Conservation (phyloP, 305 asterid genomes). For the Fraxinus greggii region DNA sequence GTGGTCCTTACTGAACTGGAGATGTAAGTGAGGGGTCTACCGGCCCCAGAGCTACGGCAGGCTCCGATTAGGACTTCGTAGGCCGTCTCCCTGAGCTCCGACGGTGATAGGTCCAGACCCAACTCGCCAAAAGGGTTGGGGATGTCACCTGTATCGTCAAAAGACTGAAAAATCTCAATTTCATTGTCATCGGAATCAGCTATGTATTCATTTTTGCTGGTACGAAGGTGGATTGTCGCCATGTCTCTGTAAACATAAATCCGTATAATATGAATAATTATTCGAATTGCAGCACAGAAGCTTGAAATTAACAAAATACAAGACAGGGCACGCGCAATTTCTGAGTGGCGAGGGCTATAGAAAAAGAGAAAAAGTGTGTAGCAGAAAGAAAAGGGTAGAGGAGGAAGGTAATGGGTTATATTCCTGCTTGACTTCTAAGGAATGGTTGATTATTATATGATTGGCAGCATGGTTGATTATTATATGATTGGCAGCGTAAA, state of each 20-base stretch:
- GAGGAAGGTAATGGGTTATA: constrained; percentile 24
- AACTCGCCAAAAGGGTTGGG: constrained; percentile 64
- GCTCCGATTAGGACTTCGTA: constrained; percentile 81
- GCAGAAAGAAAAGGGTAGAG: neutral
- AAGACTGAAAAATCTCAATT: neutral
- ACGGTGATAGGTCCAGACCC: constrained; percentile 49
- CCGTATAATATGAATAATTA: neutral
- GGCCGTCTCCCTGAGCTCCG: constrained; percentile 86
- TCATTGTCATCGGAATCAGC: neutral
- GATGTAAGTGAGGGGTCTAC: constrained; percentile 65
- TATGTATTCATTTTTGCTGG: neutral
- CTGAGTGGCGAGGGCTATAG: neutral
- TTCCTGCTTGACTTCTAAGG: constrained; percentile 42
- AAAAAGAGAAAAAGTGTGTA: neutral
- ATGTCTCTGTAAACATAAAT: neutral
- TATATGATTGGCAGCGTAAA: neutral
- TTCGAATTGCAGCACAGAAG: neutral
- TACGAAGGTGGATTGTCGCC: neutral
- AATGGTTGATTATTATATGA: constrained; percentile 8
- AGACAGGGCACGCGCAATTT: neutral
- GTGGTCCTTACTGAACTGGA: constrained; percentile 39
- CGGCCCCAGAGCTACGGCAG: constrained; percentile 66
- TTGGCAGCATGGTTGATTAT: constrained; percentile 5
- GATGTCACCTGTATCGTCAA: constrained; percentile 8
- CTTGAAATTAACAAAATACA: neutral